These are phyloP conservation scores for Trichaptum fuscoviolaceum DNA, from an alignment of 768 basidiomycete genomes.

Conservation along the genomic window DNA sequence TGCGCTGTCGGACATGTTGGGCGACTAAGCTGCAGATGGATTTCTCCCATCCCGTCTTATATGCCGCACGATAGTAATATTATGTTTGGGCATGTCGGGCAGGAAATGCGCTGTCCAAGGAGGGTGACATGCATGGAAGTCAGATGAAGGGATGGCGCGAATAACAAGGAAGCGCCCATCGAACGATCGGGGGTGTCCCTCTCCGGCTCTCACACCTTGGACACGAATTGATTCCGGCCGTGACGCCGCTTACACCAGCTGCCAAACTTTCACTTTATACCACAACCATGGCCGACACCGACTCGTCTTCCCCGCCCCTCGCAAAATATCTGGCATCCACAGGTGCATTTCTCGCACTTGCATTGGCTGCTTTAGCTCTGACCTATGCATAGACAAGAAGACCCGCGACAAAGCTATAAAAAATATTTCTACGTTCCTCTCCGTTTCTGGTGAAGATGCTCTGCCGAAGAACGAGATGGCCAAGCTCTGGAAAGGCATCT, in stretches of 20 bases:
- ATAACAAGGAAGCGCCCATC: no score
- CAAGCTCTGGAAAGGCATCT: conserved; percentile 96
- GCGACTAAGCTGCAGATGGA: not conserved
- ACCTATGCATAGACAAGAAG: conserved; percentile 64
- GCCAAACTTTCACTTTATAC: conserved; percentile 4
- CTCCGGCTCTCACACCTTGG: not conserved
- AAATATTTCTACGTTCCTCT: conserved; percentile 73
- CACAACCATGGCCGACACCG: conserved; percentile 3
- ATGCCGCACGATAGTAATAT: not conserved
- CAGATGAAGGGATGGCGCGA: not conserved
- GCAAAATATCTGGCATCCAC: conserved; percentile 92
- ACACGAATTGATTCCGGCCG: not conserved
- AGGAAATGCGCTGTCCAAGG: not conserved
- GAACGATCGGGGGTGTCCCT: not conserved
- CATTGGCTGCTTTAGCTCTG: conserved; percentile 4
- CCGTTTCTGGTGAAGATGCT: conserved; percentile 49
- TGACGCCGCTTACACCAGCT: not conserved
- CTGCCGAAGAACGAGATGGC: conserved; percentile 74
- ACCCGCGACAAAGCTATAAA: conserved; percentile 88
- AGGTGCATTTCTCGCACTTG: conserved; percentile 42
- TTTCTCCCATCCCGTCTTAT: not conserved
- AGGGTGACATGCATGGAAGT: not conserved
- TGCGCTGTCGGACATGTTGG: not conserved
- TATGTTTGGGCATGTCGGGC: not conserved
- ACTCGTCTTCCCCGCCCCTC: conserved; percentile 49